Base-by-base conservation (phyloP, 331 rosid species). In the Acacia pycnantha region DNA sequence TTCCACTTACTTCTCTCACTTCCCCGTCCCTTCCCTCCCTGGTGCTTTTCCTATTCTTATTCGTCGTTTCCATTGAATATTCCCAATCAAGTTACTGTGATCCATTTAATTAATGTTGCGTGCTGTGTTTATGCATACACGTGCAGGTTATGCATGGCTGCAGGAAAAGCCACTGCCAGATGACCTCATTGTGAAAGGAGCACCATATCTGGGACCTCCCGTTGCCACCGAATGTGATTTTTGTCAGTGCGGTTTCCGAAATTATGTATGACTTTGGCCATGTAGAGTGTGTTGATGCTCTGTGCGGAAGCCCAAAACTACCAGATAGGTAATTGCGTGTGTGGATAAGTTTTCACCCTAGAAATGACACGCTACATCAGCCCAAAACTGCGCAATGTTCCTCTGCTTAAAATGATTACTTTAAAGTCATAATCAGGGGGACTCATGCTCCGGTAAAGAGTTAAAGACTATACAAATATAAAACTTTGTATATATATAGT, bases 151-250 rank as follows among this genome's bases (percentile, higher is more conserved):
- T 79, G 81, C 83, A 0, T 77, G 88, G 81, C 97, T 90, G 27
- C 90, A 88, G 88, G 94, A 86, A 88, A 86, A 5, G 74, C 79
- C 85, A 8, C 48, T 87, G 47, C 97, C 94, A 2, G 79, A 81
- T 40, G 90, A 88, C 56, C 85, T 92, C 1, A 71, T 75, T 35
- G 92, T 92, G 72, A 53, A 74, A 10, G 94, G 94, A 72, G 92
- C 92, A 8, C 92, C 92, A 11, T 88, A 92, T 56, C 77, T 87
- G 65, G 97, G 94, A 18, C 89, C 87, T 62, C 82, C 78, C 59
- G 73, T 90, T 54, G 82, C 78, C 15, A 61, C 69, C 11, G 19
- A 29, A 13, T 16, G 71, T 7, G 70, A 83, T 29, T 3, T 13
- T 26, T 47, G 41, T 27, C 16, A 6, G 10, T 72, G 76, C 24